phyloP scores from a whole-genome alignment of 1,284 basidiomycete species.

The Wallemia hederae region DNA sequence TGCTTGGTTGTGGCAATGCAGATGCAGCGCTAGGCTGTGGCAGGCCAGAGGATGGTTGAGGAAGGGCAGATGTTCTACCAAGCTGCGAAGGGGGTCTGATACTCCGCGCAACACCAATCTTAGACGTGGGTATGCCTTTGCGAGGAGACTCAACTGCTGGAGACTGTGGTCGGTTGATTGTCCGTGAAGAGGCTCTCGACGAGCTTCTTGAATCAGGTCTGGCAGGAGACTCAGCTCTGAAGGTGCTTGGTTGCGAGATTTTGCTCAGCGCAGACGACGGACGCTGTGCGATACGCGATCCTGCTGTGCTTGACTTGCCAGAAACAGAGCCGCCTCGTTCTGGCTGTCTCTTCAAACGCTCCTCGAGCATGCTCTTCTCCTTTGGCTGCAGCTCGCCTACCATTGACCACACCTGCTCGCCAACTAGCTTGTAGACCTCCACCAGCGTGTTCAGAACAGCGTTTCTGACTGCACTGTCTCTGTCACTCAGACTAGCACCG shows the following conservation, averaged over 20 bases:
- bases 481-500: conserved; percentile 57
- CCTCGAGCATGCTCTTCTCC: conserved; percentile 71
- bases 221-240: conserved; percentile 31
- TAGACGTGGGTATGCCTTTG: not conserved
- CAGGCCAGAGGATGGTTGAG: not conserved
- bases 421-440: conserved; percentile 55
- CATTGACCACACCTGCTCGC: conserved; percentile 54
- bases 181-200: conserved; percentile 1
- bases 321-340: conserved; percentile 18
- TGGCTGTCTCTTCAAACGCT: conserved; percentile 51
- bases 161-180: not conserved
- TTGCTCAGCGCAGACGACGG: conserved; percentile 3
- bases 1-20: not conserved
- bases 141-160: not conserved
- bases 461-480: conserved; percentile 56
- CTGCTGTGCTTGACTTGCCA: conserved; percentile 2
- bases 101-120: not conserved
- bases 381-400: conserved; percentile 50
- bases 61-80: not conserved
- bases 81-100: not conserved
- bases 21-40: not conserved
- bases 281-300: conserved; percentile 4
- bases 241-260: not conserved
- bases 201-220: conserved; percentile 1
- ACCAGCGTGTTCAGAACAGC: conserved; percentile 48